Evolutionary conservation across 1,284 basidiomycete species (phyloP), one percentile per base, ranked within the genome.

Genomic region (Malassezia obtusa): DNA sequence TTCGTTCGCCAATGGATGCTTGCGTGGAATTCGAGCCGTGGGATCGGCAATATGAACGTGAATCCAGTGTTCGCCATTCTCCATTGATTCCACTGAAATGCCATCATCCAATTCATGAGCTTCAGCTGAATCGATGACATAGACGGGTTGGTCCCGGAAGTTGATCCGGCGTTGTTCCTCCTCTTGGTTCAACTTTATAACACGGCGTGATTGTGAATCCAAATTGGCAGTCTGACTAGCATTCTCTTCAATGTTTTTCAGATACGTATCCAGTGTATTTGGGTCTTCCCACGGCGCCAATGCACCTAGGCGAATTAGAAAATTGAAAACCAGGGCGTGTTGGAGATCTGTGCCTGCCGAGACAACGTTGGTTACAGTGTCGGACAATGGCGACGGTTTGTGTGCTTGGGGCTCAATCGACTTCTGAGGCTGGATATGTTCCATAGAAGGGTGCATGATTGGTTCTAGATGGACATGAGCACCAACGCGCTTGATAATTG

Each of bases 91-190:
- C 43, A 96, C 71, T 0, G 90, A 92, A 31, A 99, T 70, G 1
- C 89, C 94, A 73, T 99, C 94, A 67, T 99, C 94, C 25, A 98
- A 80, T 73, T 99, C 94, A 63, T 85, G 77, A 0, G 94, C 91
- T 5, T 67, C 72, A 0, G 78, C 68, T 62, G 90, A 87, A 71
- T 99, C 94, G 50, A 99, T 85, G 17, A 95, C 86, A 73, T 85
- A 96, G 0, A 90, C 88, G 86, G 75, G 56, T 83, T 47, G 14
- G 45, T 65, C 11, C 86, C 86, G 73, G 89, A 95, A 75, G 8
- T n/a, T n/a, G 21, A 6, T 22, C 22, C 33, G 14, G 11, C 47
- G 24, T 22, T 38, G 17, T 14, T 40, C 26, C 19, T 49, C 45
- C 26, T 43, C 43, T 31, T 54, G 22, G 4, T 50, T 14, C 11